Base-by-base conservation (phyloP, 106 monocot species). In the Posidonia australis region DNA sequence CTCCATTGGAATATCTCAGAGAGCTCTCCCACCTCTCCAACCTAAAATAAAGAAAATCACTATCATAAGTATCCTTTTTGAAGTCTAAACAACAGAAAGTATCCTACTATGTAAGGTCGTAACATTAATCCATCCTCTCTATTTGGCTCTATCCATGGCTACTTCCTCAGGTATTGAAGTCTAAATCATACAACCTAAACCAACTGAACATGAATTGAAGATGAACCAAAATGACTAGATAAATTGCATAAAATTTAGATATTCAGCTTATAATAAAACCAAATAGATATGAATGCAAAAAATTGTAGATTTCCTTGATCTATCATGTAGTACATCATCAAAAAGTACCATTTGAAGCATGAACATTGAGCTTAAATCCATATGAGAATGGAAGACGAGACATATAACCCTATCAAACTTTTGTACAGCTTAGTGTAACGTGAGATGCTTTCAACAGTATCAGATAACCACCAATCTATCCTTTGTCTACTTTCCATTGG, bases 1-100 rank as follows among this genome's bases (percentile, higher is more conserved):
- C 54, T 67, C 67, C 67, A 67, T 29, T 67, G 67, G 67, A 67
- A 67, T 67, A 67, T 67, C 54, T 67, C 67, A n/a, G 67, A 67
- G 9, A 67, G 42, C 30, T 67, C 67, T 6, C 67, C 67, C 10
- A 67, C 54, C 13, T 67, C 67, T 21, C 53, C 67, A 1, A 67
- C 67, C 67, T 67, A 27, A 47, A 29, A 42, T 21, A 31, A 65
- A 10, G 30, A 9, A 44, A 16, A 62, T 13, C 24, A 28, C 14
- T 16, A 25, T 10, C 13, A 17, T 3, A 49, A 19, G n/a, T 49
- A 49, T 17, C 0, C 13, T 49, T 14, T 49, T 49, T 17, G n/a
- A 17, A 49, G 49, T 49, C n/a, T 49, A 19, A 49, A 49, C 49
- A 14, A 7, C 49, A 49, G 13, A 49, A 49, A 3, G 16, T 49